Conservation (phyloP, 2,329 filamentous ascomycete genomes). For the Ascochyta rabiei region DNA sequence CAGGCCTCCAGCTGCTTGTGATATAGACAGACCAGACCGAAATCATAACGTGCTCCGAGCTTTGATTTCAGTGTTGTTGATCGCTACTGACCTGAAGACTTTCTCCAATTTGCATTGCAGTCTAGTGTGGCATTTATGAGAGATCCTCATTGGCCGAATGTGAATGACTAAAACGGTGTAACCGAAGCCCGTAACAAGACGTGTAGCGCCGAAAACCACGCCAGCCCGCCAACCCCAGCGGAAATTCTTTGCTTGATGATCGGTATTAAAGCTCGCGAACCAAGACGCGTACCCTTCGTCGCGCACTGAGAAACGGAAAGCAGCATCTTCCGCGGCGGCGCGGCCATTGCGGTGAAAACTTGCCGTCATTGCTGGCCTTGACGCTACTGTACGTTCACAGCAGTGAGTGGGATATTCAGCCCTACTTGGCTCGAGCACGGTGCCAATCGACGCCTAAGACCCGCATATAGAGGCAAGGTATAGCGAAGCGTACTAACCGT, state of each 20-base stretch:
- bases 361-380: not conserved
- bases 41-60: not conserved
- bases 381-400: not conserved
- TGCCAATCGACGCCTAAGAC: constrained; percentile 11
- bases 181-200: constrained; percentile 2
- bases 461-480: constrained; percentile 14
- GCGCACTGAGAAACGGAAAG: not conserved
- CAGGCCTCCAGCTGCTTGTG: constrained; percentile 6
- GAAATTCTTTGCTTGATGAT: not conserved
- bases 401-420: constrained; percentile 13
- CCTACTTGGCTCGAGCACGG: constrained; percentile 12
- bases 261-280: not conserved
- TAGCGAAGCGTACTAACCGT: constrained; percentile 14
- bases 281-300: not conserved
- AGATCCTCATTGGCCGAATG: not conserved
- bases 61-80: not conserved
- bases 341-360: constrained; percentile 2
- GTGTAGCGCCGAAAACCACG: constrained; percentile 12
- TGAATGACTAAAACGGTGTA: constrained; percentile 5
- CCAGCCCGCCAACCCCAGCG: not conserved
- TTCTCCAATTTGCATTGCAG: not conserved
- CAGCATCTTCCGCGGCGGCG: too few species aligned
- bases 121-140: not conserved
- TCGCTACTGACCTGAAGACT: not conserved
- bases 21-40: constrained; percentile 1